Evolutionary conservation across 192 early-diverging fungal genomes (phyloP), one percentile per base, ranked within the genome.

Genomic region (Geranomyces michiganensis): DNA sequence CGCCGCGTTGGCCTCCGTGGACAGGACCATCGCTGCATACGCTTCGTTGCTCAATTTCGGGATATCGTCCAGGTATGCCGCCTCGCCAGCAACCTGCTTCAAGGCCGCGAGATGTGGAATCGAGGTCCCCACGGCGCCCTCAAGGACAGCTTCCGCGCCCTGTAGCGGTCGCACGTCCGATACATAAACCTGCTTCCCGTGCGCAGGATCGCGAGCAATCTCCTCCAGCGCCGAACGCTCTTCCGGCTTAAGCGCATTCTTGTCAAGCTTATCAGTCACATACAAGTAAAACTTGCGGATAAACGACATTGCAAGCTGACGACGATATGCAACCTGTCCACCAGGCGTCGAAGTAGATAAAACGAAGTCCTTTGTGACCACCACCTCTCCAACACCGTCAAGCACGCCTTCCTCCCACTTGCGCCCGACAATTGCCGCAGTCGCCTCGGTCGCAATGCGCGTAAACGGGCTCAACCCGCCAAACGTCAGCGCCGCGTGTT

Each of bases 51-150:
- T 68, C 7, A 87, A 48, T 33, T 75, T 76, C 13, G 94, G 94
- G 70, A 93, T 92, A 68, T 95, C 94, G 78, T 95, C 92, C 4
- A 88, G 70, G 72, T 93, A 95, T 30, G 86, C 72, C 13, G 93
- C 93, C 74, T 92, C 91, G 36, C 94, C 92, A 21, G 92, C 94
- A 27, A 85, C 85, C 68, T 95, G 94, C 80, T 92, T 93, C 70
- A 92, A 77, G 12, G 91, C 92, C 36, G 90, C 83, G 46, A 89
- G 56, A 70, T 94, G 93, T 19, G 88, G 77, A n/a, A 91, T 78
- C 30, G 79, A 73, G 60, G 89, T 79, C n/a, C 91, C 90, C 47
- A 93, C 86, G 41, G 62, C 64, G 31, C 47, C 56, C 56, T 73
- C 68, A 26, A 53, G 31, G 1, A 29, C 62, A 31, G 60, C 61